These are phyloP conservation scores for Naganishia cerealis DNA, from an alignment of 1,284 basidiomycete species.

Conservation along the genomic window DNA sequence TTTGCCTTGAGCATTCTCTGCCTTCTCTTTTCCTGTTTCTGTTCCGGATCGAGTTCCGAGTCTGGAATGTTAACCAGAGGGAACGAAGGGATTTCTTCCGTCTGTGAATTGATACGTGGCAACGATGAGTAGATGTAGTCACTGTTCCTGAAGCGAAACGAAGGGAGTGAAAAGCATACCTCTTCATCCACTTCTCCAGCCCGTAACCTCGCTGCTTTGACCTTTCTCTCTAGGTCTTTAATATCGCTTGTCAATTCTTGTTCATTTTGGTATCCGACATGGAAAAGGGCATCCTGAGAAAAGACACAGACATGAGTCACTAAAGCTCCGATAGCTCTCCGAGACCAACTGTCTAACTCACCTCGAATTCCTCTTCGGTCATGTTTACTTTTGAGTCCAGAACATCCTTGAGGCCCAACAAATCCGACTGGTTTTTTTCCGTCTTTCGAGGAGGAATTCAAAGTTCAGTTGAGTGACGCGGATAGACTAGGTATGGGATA, in stretches of 20 bases:
- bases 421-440: conserved; percentile 78
- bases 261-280: conserved; percentile 70
- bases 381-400: conserved; percentile 70
- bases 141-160: background rate
- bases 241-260: conserved; percentile 51
- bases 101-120: conserved; percentile 34
- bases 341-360: conserved; percentile 45
- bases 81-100: conserved; percentile 77
- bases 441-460: conserved; percentile 61
- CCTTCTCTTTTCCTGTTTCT: conserved; percentile 89
- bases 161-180: conserved; percentile 36
- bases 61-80: conserved; percentile 88
- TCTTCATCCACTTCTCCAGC: conserved; percentile 68
- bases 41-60: conserved; percentile 88
- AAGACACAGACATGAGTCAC: background rate
- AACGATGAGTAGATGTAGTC: background rate
- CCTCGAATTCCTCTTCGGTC: conserved; percentile 73
- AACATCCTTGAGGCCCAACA: conserved; percentile 76
- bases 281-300: conserved; percentile 32
- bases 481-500: background rate
- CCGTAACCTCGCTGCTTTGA: conserved; percentile 76
- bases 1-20: conserved; percentile 92
- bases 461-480: background rate
- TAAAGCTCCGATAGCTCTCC: background rate
- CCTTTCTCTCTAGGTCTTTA: conserved; percentile 64